phyloP scores from a whole-genome alignment of 2,329 filamentous ascomycete species.

The Trichoderma sp. region DNA sequence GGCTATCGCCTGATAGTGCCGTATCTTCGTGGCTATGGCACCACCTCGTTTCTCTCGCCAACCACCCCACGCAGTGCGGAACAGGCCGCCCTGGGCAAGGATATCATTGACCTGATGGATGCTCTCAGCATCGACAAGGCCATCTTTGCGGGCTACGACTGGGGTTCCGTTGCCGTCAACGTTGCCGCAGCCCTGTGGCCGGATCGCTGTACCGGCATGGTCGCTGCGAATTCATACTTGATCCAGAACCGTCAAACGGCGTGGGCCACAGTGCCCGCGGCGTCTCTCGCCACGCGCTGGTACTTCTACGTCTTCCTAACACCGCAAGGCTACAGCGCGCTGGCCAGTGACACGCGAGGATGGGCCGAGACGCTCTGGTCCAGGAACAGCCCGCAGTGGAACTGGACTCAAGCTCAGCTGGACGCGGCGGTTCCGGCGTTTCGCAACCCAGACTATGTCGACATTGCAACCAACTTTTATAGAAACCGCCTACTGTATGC shows the following conservation, averaged over 20 bases:
- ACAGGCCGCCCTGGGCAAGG: conserved; percentile 36
- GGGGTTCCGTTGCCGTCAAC: conserved; percentile 37
- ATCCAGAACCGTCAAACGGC: conserved; percentile 30
- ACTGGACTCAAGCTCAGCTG: conserved; percentile 32
- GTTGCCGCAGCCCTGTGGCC: conserved; percentile 38
- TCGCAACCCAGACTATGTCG: conserved; percentile 33
- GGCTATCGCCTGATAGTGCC: conserved; percentile 38
- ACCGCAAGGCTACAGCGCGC: conserved; percentile 32
- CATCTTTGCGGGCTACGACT: conserved; percentile 38
- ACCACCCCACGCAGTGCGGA: conserved; percentile 35
- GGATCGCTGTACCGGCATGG: conserved; percentile 35
- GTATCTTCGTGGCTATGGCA: conserved; percentile 37
- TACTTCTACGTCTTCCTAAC: conserved; percentile 37
- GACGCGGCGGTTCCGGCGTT: conserved; percentile 32
- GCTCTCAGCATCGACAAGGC: conserved; percentile 34
- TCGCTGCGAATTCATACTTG: conserved; percentile 33
- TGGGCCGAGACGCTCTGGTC: conserved; percentile 34
- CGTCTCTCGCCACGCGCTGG: conserved; percentile 34
- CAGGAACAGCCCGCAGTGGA: conserved; percentile 35
- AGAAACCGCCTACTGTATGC: conserved; percentile 36
- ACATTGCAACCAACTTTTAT: conserved; percentile 54
- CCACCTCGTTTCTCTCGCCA: conserved; percentile 34
- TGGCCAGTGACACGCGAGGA: conserved; percentile 31
- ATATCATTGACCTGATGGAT: conserved; percentile 37
- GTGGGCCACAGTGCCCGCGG: conserved; percentile 30